phyloP scores from a whole-genome alignment of 2,329 filamentous ascomycete species.

The Sporothrix mexicana region DNA sequence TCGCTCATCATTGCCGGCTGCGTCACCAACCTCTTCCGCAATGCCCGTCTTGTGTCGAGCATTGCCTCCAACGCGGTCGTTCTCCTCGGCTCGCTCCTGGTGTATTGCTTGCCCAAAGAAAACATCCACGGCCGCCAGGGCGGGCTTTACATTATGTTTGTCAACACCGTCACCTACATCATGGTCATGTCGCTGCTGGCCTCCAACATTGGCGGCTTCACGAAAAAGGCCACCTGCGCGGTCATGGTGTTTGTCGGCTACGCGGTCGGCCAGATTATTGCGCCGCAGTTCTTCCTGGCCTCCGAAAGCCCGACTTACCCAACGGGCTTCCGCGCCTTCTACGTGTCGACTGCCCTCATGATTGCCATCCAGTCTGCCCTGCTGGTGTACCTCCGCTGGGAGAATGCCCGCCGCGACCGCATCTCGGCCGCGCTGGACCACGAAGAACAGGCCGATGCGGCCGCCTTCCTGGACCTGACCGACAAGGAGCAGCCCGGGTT shows the following conservation, averaged over 20 bases:
- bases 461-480: slow-evolving; percentile 31
- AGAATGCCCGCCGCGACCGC: slow-evolving; percentile 30
- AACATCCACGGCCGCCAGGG: slow-evolving; percentile 57
- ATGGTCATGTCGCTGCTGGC: slow-evolving; percentile 66
- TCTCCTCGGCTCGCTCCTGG: slow-evolving; percentile 51
- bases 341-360: slow-evolving; percentile 63
- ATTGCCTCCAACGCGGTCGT: slow-evolving; percentile 47
- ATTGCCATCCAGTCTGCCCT: slow-evolving; percentile 56
- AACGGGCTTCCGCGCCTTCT: slow-evolving; percentile 69
- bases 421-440: slow-evolving; percentile 25
- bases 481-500: slow-evolving; percentile 35
- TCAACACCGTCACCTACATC: slow-evolving; percentile 61
- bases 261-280: slow-evolving; percentile 59
- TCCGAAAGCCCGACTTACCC: slow-evolving; percentile 64
- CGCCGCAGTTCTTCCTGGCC: slow-evolving; percentile 59
- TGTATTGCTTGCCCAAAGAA: slow-evolving; percentile 54
- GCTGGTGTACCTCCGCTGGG: slow-evolving; percentile 47
- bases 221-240: slow-evolving; percentile 70
- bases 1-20: slow-evolving; percentile 43
- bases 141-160: slow-evolving; percentile 58
- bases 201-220: slow-evolving; percentile 70
- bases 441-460: slow-evolving; percentile 30
- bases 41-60: slow-evolving; percentile 53
- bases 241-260: slow-evolving; percentile 68
- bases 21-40: slow-evolving; percentile 49